Base-by-base conservation (phyloP, 176 grass and related monocot genomes). In the Neostapfia colusana region DNA sequence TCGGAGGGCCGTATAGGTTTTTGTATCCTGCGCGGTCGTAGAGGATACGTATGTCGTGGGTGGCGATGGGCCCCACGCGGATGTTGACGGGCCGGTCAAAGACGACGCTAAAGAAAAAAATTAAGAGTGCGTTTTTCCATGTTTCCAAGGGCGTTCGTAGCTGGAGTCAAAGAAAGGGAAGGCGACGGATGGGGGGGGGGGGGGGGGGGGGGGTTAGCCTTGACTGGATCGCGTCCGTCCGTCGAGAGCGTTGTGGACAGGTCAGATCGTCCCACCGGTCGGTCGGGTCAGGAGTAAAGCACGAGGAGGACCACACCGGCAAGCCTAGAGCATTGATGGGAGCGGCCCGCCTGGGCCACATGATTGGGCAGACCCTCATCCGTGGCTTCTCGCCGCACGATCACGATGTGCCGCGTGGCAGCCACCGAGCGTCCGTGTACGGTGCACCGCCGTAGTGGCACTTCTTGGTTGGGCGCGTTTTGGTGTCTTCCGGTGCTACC, bases 281-380 rank as follows among this genome's bases (percentile, higher is more conserved):
- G 55, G 64, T 88, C 70, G 86, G 86, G 86, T 80, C 64, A 7
- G 69, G 55, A 75, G 81, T 83, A 84, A 84, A 39, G 63, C 20
- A 70, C 55, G 51, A 67, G 67, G 61, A 28, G 80, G 56, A 75
- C 86, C 86, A 75, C 51, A 6, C 75, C n/a, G n/a, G 4, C 63
- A 0, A 31, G 11, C 0, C 51, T 54, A 43, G 71, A 31, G 76
- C 86, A 84, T 88, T 80, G 63, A 88, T 80, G 70, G 70, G 81
- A 38, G 69, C 44, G 44, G 85, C 72, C 58, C 7, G 79, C 31
- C 13, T 48, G 58, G 59, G 7, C 5, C 23, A 5, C 17, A 75
- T 76, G 64, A 88, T 88, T 84, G 76, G 70, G 43, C 54, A 70
- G 2, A 88, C n/a, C n/a, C n/a, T 79, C 81, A 84, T 79, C 44